Base-by-base conservation (phyloP, 306 rosid species). In the Cucumis hystrix region DNA sequence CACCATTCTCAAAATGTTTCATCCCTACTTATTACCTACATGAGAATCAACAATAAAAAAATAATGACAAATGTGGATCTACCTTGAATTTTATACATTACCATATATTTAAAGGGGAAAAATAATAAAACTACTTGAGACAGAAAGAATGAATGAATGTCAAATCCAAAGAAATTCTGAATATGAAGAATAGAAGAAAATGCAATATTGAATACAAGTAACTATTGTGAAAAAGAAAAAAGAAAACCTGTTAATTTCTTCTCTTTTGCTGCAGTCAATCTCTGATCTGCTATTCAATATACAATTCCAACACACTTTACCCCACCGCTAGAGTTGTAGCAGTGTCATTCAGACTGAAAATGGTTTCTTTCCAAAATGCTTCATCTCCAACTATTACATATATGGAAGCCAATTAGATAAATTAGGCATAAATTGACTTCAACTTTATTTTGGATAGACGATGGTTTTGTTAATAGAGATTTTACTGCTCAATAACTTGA, bases 1-100 rank as follows among this genome's bases (percentile, higher is more conserved):
- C 91, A 43, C 81, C 84, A 71, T 60, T 77, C 59, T 76, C 77
- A 68, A 87, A 87, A 83, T 88, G 81, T 82, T 85, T 95, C 99
- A 95, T 92, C 82, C 79, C 78, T 18, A 69, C 64, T 62, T 35
- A 77, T 30, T 51, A 83, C 84, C 88, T 87, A 55, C 7, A 55
- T 39, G 21, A 74, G 79, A 75, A 11, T 49, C 49, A 41, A 61
- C 41, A 76, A 25, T 33, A 33, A 28, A 7, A 61, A 16, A 30
- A 7, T 20, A 57, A n/a, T 11, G 52, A 37, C 10, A 61, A 23
- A 16, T 40, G 43, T 60, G 47, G 55, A 58, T 11, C 13, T 5
- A 39, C 6, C 18, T 40, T 58, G 13, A 47, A 1, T 70, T 25
- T 11, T 8, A 71, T 49, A 25, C 51, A 49, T 15, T 49, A 23